Evolutionary conservation across 2,329 filamentous ascomycete species (phyloP).

Genomic region (Colletotrichum melonis): DNA sequence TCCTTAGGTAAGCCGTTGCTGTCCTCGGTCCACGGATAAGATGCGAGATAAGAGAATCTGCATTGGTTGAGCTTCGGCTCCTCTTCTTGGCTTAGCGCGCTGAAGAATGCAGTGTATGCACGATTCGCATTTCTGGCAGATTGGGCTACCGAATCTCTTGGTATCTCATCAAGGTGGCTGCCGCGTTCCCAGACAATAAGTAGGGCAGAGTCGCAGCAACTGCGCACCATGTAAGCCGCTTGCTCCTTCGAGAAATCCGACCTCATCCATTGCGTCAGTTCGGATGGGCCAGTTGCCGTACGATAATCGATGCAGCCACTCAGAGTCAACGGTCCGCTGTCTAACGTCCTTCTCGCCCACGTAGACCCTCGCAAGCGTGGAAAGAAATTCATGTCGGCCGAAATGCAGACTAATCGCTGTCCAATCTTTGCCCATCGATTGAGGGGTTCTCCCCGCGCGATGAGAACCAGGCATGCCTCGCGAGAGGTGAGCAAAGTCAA

Average conservation of each 20-base stretch:
- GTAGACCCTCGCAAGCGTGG: conserved; percentile 29
- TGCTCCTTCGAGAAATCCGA: conserved; percentile 28
- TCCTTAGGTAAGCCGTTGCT: background rate
- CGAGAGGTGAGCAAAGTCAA: conserved; percentile 8
- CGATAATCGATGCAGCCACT: conserved; percentile 22
- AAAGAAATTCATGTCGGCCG: conserved; percentile 21
- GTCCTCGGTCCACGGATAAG: background rate
- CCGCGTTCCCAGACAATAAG: conserved; percentile 5
- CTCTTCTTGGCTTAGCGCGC: conserved; percentile 26
- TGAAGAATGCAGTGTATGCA: background rate
- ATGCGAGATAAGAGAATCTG: conserved; percentile 20
- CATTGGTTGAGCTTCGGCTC: conserved; percentile 23
- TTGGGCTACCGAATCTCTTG: conserved; percentile 7
- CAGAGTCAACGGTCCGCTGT: conserved; percentile 20
- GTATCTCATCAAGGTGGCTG: conserved; percentile 6
- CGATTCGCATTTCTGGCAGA: conserved; percentile 14
- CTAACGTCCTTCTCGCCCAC: conserved; percentile 3
- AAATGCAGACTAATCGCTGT: conserved; percentile 35
- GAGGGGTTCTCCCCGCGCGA: conserved; percentile 31
- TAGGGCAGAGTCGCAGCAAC: conserved; percentile 29
- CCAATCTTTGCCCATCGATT: conserved; percentile 32
- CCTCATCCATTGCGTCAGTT: conserved; percentile 28
- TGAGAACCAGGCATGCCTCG: conserved; percentile 20
- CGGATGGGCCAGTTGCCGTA: conserved; percentile 19
- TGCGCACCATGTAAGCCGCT: conserved; percentile 18